Percentiles rank a stretch among this genome's conserved stretches.
Conservation (phyloP, 2,329 filamentous ascomycete genomes). For the Curvularia verruculosa region DNA sequence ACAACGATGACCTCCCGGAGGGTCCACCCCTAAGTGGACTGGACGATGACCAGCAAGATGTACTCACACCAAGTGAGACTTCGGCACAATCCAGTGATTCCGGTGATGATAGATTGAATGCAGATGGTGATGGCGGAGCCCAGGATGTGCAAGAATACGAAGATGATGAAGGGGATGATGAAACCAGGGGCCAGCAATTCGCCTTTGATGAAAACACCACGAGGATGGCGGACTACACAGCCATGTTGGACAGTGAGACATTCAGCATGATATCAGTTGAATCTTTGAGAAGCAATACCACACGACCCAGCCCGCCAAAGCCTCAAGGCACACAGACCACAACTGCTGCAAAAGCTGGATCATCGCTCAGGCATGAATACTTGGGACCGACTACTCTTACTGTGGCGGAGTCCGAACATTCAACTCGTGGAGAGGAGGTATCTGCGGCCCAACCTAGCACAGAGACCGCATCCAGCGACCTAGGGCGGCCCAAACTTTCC, state of each 20-base stretch:
- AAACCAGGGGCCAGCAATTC: constrained; percentile 26
- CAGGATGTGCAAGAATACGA: constrained; percentile 21
- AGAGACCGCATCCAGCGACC: constrained; percentile 9
- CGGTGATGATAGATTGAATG: not conserved
- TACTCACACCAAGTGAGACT: constrained; percentile 12
- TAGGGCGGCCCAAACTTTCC: constrained; percentile 22
- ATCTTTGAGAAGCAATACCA: constrained; percentile 49
- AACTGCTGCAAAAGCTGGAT: constrained; percentile 11
- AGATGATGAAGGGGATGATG: constrained; percentile 29
- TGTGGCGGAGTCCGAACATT: not conserved
- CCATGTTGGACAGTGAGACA: constrained; percentile 56
- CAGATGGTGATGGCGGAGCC: not conserved
- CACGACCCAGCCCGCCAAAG: constrained; percentile 36
- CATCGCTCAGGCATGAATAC: constrained; percentile 22
- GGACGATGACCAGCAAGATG: not conserved
- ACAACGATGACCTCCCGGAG: not conserved
- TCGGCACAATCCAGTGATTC: constrained; percentile 9
- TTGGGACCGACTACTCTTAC: constrained; percentile 13
- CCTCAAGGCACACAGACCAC: constrained; percentile 12
- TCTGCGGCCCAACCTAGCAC: constrained; percentile 11
- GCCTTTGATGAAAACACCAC: constrained; percentile 42
- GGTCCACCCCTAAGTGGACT: not conserved
- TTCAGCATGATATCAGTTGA: constrained; percentile 60
- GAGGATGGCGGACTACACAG: constrained; percentile 52
- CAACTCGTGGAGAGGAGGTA: constrained; percentile 10